Percentiles rank a stretch among this genome's conserved stretches.
phyloP scores from a whole-genome alignment of 164 flowering plant species.

The Vitis labrusca region DNA sequence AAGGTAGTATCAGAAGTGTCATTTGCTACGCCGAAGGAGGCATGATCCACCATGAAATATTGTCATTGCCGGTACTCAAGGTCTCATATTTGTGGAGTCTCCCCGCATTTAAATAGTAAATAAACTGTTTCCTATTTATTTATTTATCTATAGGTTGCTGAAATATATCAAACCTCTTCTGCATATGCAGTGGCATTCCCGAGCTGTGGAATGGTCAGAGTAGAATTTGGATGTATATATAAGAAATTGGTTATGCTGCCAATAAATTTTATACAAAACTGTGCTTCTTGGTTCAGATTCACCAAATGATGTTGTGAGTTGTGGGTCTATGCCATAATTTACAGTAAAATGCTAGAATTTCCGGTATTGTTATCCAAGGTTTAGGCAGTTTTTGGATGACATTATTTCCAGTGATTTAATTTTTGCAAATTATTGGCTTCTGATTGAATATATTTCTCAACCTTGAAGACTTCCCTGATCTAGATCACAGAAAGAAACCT shows the following conservation, averaged over 20 bases:
- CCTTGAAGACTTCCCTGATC: too few species aligned
- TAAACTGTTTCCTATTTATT: neutral
- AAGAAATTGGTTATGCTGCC: neutral
- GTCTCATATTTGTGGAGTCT: neutral
- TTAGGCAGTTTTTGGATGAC: too few species aligned
- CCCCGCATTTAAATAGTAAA: neutral
- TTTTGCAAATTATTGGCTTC: too few species aligned
- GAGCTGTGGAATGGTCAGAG: neutral
- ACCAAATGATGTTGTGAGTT: too few species aligned
- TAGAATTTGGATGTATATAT: neutral
- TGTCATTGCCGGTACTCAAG: neutral
- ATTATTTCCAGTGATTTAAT: too few species aligned
- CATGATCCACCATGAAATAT: slow-evolving; percentile 1
- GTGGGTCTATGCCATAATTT: too few species aligned
- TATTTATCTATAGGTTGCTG: neutral
- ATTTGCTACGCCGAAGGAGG: slow-evolving; percentile 13
- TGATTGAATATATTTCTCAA: too few species aligned
- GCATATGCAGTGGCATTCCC: neutral
- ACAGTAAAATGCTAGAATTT: too few species aligned
- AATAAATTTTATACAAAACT: neutral
- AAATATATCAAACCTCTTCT: neutral
- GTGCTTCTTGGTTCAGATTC: neutral
- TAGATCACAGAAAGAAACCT: too few species aligned
- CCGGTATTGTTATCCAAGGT: too few species aligned
- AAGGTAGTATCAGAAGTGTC: slow-evolving; percentile 61